phyloP scores from a whole-genome alignment of 2,329 filamentous ascomycete species.

The Dactylellina parvicollis region DNA sequence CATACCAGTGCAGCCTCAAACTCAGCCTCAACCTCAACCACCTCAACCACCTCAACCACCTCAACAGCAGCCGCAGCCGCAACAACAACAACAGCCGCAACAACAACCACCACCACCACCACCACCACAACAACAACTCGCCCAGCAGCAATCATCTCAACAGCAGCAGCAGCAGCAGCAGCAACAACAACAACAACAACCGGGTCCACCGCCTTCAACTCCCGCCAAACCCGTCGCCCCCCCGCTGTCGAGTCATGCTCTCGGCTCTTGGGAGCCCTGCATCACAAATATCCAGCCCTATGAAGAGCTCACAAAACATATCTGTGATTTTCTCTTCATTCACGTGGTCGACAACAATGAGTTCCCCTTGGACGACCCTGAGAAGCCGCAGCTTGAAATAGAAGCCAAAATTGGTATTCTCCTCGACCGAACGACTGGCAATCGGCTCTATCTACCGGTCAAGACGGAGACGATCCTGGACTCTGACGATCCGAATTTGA shows the following conservation, averaged over 20 bases:
- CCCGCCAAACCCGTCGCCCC: conserved; percentile 57
- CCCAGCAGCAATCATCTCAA: conserved; percentile 55
- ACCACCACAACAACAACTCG: conserved; percentile 56
- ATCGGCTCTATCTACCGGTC: conserved; percentile 74
- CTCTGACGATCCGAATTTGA: conserved; percentile 65
- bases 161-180: conserved; percentile 55
- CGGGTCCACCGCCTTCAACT: conserved; percentile 54
- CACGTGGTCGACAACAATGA: conserved; percentile 76
- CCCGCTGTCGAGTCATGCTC: conserved; percentile 55
- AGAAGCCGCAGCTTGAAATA: conserved; percentile 81
- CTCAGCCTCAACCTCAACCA: conserved; percentile 3
- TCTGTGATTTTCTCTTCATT: conserved; percentile 83
- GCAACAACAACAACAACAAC: conserved; percentile 55
- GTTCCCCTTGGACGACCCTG: conserved; percentile 68
- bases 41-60: conserved; percentile 31
- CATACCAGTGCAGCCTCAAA: conserved; percentile 51
- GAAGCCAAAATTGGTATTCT: conserved; percentile 92
- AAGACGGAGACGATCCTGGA: conserved; percentile 76
- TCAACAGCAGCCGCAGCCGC: conserved; percentile 15
- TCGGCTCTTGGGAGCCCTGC: conserved; percentile 71
- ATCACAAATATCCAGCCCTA: conserved; percentile 76
- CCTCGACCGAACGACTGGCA: conserved; percentile 75
- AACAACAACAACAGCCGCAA: conserved; percentile 28
- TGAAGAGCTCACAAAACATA: conserved; percentile 76
- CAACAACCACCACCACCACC: conserved; percentile 54